Base-by-base conservation (phyloP, 345 rosid genomes). In the Euphorbia tirucalli region DNA sequence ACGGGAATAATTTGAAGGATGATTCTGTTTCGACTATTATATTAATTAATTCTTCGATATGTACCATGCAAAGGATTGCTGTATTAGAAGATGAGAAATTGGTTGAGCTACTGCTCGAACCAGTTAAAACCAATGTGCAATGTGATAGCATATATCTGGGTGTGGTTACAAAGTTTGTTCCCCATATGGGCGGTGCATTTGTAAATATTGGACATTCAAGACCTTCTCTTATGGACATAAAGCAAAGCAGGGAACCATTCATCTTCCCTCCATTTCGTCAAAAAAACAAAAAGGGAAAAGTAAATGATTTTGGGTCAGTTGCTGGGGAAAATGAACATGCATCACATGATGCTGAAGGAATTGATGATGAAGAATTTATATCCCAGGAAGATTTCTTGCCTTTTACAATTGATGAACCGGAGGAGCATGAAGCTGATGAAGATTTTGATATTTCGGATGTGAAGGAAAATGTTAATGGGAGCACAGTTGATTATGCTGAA, bases 111-210 rank as follows among this genome's bases (percentile, higher is more conserved):
- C 80, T 94, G 74, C 82, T 92, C 71, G 96, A 94, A 82, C 98
- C 98, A 62, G 97, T 92, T 65, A 94, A 94, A 84, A 86, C 79
- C 73, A 86, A 87, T 49, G 98, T 92, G 69, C 95, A 83, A 81
- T 90, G 96, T 84, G 97, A 94, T 79, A 94, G 90, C 82, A 89
- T 94, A 64, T 94, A 94, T 79, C 79, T 94, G 61, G 97, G 98
- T 19, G 87, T 90, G 56, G 83, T 94, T 61, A 78, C 90, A 57
- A 92, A 90, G 82, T 88, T 89, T 78, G 97, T 88, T 58, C 98
- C 98, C 16, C 87, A 89, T 75, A 92, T 94, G 98, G 96, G 96
- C 52, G 98, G 98, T 78, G 98, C 98, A 61, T 92, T 94, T 92
- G 96, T 94, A 70, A 90, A 90, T 71, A 90, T 94, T 62, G 97